phyloP scores from a whole-genome alignment of 805 yeast species.

The Clavispora phyllophila region DNA sequence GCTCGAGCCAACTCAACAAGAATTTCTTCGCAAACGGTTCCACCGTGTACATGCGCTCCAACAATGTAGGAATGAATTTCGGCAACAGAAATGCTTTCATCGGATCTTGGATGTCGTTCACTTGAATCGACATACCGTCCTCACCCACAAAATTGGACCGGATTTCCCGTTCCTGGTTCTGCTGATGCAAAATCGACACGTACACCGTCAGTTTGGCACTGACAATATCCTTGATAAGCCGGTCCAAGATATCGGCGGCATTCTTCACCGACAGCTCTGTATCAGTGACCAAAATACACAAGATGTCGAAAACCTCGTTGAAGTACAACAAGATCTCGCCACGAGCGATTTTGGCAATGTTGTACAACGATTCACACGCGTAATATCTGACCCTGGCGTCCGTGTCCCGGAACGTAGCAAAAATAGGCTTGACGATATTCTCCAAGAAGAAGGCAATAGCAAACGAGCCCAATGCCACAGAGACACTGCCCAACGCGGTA shows the following conservation, averaged over 20 bases:
- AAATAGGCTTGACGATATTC: constrained; percentile 84
- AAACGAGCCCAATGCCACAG: constrained; percentile 82
- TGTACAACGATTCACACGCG: constrained; percentile 93
- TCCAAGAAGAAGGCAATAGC: constrained; percentile 82
- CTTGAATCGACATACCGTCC: constrained; percentile 56
- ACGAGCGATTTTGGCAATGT: constrained; percentile 93
- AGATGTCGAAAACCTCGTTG: constrained; percentile 90
- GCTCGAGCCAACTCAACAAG: constrained; percentile 86
- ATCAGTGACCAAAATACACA: constrained; percentile 86
- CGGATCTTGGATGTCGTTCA: constrained; percentile 54
- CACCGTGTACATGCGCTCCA: constrained; percentile 85
- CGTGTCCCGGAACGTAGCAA: constrained; percentile 94
- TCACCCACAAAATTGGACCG: constrained; percentile 45
- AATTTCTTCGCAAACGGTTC: constrained; percentile 92
- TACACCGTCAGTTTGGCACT: constrained; percentile 90
- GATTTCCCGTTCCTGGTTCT: constrained; percentile 28
- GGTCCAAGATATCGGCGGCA: constrained; percentile 89
- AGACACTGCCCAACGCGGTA: constrained; percentile 92
- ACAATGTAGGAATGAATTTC: constrained; percentile 83
- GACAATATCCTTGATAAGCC: constrained; percentile 89
- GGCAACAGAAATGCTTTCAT: constrained; percentile 75
- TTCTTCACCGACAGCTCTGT: constrained; percentile 87
- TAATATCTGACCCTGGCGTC: constrained; percentile 96
- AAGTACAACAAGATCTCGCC: constrained; percentile 90
- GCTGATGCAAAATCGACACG: constrained; percentile 57